Percentiles rank a stretch among this genome's conserved stretches.
phyloP scores from a whole-genome alignment of 495 filamentous ascomycete genomes.

The Mytilinidion resinicola region DNA sequence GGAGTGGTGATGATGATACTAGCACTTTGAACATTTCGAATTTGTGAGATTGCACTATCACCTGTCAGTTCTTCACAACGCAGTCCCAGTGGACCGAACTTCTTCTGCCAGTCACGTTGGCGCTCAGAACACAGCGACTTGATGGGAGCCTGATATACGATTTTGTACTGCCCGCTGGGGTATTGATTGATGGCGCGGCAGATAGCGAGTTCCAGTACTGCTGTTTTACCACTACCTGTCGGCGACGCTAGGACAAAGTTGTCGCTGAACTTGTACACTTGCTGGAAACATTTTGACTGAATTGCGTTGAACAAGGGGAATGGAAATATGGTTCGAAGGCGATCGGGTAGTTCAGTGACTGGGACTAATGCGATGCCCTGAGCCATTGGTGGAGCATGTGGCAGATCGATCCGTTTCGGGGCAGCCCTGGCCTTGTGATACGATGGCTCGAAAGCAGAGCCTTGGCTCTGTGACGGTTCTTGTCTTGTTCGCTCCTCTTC shows the following conservation, averaged over 20 bases:
- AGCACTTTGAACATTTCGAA: conserved; percentile 69
- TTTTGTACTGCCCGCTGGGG: conserved; percentile 70
- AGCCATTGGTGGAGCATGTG: conserved; percentile 43
- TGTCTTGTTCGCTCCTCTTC: neutral
- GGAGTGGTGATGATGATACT: conserved; percentile 94
- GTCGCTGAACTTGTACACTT: conserved; percentile 65
- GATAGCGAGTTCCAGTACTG: conserved; percentile 84
- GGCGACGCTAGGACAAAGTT: conserved; percentile 88
- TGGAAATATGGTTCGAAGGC: conserved; percentile 67
- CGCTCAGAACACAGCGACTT: conserved; percentile 88
- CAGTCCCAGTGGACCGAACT: conserved; percentile 69
- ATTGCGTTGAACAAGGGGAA: conserved; percentile 85
- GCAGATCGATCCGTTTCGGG: conserved; percentile 21
- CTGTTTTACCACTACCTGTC: conserved; percentile 92
- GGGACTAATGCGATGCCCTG: conserved; percentile 70
- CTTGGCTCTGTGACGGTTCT: neutral
- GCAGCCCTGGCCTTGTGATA: conserved; percentile 1
- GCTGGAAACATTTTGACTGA: conserved; percentile 78
- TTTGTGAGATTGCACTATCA: conserved; percentile 72
- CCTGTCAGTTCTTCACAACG: conserved; percentile 84
- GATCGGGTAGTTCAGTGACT: conserved; percentile 68
- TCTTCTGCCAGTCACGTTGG: conserved; percentile 75
- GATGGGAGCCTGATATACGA: conserved; percentile 91
- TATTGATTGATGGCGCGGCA: conserved; percentile 63
- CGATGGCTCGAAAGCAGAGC: neutral